Evolutionary conservation across 345 rosid genomes (phyloP).

Genomic region (Ceriops tagal): DNA sequence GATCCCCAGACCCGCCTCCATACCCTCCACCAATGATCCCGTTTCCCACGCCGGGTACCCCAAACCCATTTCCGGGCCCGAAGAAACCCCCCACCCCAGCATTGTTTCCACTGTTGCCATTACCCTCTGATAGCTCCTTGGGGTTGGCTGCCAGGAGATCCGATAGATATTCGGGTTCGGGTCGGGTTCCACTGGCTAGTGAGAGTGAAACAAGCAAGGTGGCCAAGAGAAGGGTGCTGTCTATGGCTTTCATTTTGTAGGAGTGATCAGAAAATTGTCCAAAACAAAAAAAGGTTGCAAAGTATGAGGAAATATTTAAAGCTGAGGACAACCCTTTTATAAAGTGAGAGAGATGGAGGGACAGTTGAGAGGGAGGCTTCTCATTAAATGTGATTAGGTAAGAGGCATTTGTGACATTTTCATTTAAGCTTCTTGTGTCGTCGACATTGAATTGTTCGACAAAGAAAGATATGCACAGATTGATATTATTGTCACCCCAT

Average conservation of each 20-base stretch:
- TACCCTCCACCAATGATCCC: slow-evolving; percentile 62
- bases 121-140: slow-evolving; percentile 12
- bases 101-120: slow-evolving; percentile 13
- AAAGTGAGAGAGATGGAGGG: slow-evolving; percentile 22
- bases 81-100: slow-evolving; percentile 46
- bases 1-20: slow-evolving; percentile 63
- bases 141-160: neutral
- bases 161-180: slow-evolving; percentile 33
- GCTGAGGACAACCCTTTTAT: slow-evolving; percentile 10
- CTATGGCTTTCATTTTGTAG: slow-evolving; percentile 31
- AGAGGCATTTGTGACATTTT: slow-evolving; percentile 31
- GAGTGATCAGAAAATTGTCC: neutral
- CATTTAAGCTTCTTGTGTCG: neutral
- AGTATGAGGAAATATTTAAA: neutral
- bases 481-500: neutral
- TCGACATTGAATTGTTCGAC: neutral
- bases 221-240: slow-evolving; percentile 24
- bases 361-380: slow-evolving; percentile 38
- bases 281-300: neutral
- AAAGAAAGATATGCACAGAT: neutral
- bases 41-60: slow-evolving; percentile 51
- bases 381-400: slow-evolving; percentile 26
- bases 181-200: slow-evolving; percentile 36
- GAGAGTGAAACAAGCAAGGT: slow-evolving; percentile 36
- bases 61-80: slow-evolving; percentile 46